phyloP scores from a whole-genome alignment of 2,329 filamentous ascomycete species.

The Blastomyces emzantsi region DNA sequence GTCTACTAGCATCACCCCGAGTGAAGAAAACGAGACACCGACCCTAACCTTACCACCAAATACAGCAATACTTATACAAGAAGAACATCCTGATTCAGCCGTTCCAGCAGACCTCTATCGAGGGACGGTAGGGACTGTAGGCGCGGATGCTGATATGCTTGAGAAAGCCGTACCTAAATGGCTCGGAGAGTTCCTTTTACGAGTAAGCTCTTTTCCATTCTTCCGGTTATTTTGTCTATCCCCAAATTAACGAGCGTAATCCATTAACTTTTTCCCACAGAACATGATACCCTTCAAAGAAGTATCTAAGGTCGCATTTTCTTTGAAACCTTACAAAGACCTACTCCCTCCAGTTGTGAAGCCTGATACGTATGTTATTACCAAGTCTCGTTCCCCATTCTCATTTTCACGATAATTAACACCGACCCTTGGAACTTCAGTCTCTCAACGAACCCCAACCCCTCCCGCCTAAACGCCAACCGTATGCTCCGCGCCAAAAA shows the following conservation, averaged over 20 bases:
- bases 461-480: slow-evolving; percentile 89
- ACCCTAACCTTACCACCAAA: slow-evolving; percentile 36
- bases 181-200: slow-evolving; percentile 78
- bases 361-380: slow-evolving; percentile 51
- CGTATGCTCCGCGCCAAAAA: slow-evolving; percentile 94
- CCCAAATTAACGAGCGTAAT: neutral
- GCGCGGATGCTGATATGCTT: slow-evolving; percentile 68
- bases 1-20: slow-evolving; percentile 35
- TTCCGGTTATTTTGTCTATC: neutral
- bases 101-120: slow-evolving; percentile 78
- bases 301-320: slow-evolving; percentile 91
- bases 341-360: slow-evolving; percentile 64
- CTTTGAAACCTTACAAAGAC: slow-evolving; percentile 72
- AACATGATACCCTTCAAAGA: slow-evolving; percentile 81
- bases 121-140: slow-evolving; percentile 71
- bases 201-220: slow-evolving; percentile 37
- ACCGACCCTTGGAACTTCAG: neutral
- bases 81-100: slow-evolving; percentile 53
- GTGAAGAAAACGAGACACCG: slow-evolving; percentile 38
- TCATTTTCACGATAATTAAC: neutral
- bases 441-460: slow-evolving; percentile 41
- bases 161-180: slow-evolving; percentile 84
- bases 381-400: neutral
- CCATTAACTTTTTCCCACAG: slow-evolving; percentile 28
- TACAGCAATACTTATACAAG: slow-evolving; percentile 56